phyloP scores from a whole-genome alignment of 2,329 filamentous ascomycete genomes.

The Colletotrichum sp. region DNA sequence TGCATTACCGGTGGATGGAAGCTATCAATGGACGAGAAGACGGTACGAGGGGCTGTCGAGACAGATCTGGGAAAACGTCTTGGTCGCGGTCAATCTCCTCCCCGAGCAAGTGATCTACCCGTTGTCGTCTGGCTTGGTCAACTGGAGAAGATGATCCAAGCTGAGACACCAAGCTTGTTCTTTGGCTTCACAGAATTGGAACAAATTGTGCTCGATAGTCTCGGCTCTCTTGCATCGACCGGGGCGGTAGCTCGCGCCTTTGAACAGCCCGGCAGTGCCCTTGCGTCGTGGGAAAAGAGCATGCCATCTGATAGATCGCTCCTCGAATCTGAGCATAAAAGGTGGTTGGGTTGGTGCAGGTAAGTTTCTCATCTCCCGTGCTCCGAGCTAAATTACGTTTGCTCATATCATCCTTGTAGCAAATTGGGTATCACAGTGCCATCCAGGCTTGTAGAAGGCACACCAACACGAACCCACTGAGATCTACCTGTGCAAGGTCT shows the following conservation, averaged over 20 bases:
- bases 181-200: background rate
- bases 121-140: background rate
- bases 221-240: background rate
- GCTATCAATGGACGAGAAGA: background rate
- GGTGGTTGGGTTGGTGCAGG: background rate
- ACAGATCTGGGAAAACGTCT: background rate
- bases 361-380: background rate
- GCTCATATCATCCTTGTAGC: background rate
- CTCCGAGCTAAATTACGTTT: background rate
- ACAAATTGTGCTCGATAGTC: background rate
- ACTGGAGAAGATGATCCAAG: background rate
- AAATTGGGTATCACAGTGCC: background rate
- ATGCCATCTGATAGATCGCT: background rate
- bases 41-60: background rate
- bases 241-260: background rate
- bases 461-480: background rate
- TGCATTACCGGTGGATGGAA: background rate
- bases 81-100: background rate
- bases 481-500: background rate
- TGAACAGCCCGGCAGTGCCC: background rate
- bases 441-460: background rate
- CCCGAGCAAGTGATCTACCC: background rate
- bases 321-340: background rate
- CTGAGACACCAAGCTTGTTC: background rate
- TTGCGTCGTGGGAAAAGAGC: background rate